Conservation (phyloP, 768 basidiomycete genomes). For the Hemileccinum rubropunctum region DNA sequence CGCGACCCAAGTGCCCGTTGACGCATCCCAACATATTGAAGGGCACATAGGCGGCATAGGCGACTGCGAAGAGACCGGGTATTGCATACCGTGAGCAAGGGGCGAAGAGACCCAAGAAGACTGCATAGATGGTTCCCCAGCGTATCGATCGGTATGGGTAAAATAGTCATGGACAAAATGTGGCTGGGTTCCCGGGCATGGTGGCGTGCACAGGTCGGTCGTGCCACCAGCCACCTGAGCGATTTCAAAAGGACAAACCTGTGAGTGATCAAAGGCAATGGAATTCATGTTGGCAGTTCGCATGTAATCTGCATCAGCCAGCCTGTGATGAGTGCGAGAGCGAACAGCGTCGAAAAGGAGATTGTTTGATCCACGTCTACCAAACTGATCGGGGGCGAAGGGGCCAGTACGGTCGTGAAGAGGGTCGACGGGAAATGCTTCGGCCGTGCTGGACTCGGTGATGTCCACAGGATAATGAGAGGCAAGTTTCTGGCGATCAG, state of each 20-base stretch:
- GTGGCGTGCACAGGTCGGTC: constrained; percentile 24
- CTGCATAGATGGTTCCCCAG: constrained; percentile 20
- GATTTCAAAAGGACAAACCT: constrained; percentile 19
- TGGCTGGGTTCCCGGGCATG: constrained; percentile 24
- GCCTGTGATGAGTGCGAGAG: constrained; percentile 24
- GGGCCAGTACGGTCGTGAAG: constrained; percentile 11
- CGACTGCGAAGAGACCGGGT: constrained; percentile 28
- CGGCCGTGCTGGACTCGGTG: constrained; percentile 13
- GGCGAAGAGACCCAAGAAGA: constrained; percentile 28
- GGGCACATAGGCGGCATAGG: constrained; percentile 27
- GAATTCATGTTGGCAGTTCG: constrained; percentile 21
- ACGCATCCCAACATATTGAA: constrained; percentile 29
- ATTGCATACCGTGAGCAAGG: constrained; percentile 27
- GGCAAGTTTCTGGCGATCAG: constrained; percentile 19
- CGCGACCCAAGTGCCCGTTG: constrained; percentile 29
- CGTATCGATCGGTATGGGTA: constrained; percentile 22
- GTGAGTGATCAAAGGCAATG: constrained; percentile 21
- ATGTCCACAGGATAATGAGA: constrained; percentile 17
- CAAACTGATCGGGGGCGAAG: constrained; percentile 21
- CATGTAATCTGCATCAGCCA: constrained; percentile 19
- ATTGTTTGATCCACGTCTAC: constrained; percentile 36
- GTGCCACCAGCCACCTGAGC: constrained; percentile 21
- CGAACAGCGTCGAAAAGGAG: constrained; percentile 39
- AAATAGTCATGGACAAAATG: constrained; percentile 25
- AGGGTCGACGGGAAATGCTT: constrained; percentile 13